Evolutionary conservation across 345 rosid species (phyloP).

Genomic region (Brassica juncea): DNA sequence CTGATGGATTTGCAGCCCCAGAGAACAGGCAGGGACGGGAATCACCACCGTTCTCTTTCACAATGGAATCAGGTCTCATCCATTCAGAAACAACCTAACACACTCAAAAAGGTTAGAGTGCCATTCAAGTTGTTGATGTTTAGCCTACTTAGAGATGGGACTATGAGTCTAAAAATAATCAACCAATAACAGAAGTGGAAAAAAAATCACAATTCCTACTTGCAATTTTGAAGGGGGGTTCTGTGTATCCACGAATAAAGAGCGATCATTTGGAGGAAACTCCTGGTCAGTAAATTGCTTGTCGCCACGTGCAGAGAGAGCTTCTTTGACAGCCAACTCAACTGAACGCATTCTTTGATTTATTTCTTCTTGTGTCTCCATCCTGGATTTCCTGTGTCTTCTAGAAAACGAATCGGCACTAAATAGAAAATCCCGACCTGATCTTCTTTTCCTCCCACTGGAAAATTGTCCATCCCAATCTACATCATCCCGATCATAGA

Average conservation of each 20-base stretch:
- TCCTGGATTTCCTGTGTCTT: conserved; percentile 91
- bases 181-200: conserved; percentile 24
- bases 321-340: conserved; percentile 97
- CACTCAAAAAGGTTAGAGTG: conserved; percentile 37
- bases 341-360: conserved; percentile 96
- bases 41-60: conserved; percentile 59
- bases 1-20: conserved; percentile 92
- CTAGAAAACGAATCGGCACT: conserved; percentile 89
- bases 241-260: conserved; percentile 78
- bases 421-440: conserved; percentile 73
- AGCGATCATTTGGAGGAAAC: conserved; percentile 94
- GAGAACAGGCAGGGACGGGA: conserved; percentile 85
- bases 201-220: conserved; percentile 48
- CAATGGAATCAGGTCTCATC: conserved; percentile 92
- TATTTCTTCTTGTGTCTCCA: conserved; percentile 92
- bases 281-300: conserved; percentile 90
- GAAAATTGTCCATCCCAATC: conserved; percentile 99
- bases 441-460: conserved; percentile 90
- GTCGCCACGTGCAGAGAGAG: conserved; percentile 87
- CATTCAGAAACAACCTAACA: conserved; percentile 93
- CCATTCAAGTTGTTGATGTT: conserved; percentile 14
- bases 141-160: conserved; percentile 10
- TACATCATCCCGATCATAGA: conserved; percentile 94
- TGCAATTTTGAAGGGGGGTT: conserved; percentile 90
- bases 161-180: neutral